Base-by-base conservation (phyloP, 2,329 filamentous ascomycete genomes). In the Pseudocercospora ulei region DNA sequence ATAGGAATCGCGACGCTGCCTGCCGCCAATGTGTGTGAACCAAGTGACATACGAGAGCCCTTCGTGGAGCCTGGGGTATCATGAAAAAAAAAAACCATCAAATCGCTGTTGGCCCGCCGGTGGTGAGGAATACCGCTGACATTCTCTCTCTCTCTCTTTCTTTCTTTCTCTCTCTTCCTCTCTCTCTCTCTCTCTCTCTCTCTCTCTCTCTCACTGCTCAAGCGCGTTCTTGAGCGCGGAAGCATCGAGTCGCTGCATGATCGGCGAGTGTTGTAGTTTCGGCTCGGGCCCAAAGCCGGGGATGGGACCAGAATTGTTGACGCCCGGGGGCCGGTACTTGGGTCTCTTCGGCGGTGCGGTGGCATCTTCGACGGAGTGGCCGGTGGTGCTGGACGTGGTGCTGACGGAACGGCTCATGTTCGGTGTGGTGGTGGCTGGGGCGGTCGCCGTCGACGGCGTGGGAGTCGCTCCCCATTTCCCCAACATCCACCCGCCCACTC, bases 251-350 rank as follows among this genome's bases (percentile, higher is more conserved):
- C 60, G 62, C 16, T 73, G 69, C 0, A 78, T 65, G 9, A 72
- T 69, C 7, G 82, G 71, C 22, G 70, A 67, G 39, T 50, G 45
- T 2, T 74, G 71, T 1, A 73, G 22, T 59, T 67, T 59, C 62
- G 72, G 54, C 60, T 73, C 60, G 62, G 72, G 54, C 62, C 75
- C 68, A 48, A 88, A 80, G 0, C 83, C 82, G 0, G 80, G 75
- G 27, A 90, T 79, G 0, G 75, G 70, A 0, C 83, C 83, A 1
- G 74, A 70, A 56, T 88, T 83, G 53, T 90, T 90, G 56, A 90
- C 84, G 0, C 83, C 83, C 16, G 34, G 41, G 3, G 72, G 62
- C 27, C 82, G 69, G 27, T 65, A 39, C 41, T 56, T 65, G 20
- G 63, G 37, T 7, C 48, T 62, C 41, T 58, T 55, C 7, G 63